These are phyloP conservation scores for Debaryomyces maramus DNA, from an alignment of 805 yeast species.

Conservation along the genomic window DNA sequence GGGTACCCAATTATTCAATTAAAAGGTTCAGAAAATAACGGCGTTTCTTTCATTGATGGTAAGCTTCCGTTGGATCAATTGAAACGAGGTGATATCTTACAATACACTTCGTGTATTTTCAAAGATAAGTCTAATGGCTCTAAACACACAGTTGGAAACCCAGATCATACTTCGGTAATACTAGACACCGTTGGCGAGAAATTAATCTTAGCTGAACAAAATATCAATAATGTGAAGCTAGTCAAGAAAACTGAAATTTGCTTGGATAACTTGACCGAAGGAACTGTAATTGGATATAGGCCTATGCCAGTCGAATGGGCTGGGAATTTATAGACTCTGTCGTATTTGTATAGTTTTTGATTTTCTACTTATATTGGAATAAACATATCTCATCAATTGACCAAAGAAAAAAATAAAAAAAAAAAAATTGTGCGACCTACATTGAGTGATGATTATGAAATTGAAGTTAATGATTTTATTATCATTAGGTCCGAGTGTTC, in stretches of 20 bases:
- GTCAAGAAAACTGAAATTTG: slow-evolving; percentile 43
- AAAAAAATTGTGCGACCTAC: too few species aligned
- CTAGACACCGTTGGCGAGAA: slow-evolving; percentile 26
- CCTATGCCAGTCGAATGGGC: slow-evolving; percentile 51
- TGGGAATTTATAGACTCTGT: slow-evolving; percentile 11
- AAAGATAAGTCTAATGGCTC: slow-evolving; percentile 33
- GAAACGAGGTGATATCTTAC: slow-evolving; percentile 57
- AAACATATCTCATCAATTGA: too few species aligned
- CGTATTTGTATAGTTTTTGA: too few species aligned
- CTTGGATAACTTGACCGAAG: slow-evolving; percentile 39
- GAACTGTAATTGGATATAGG: slow-evolving; percentile 47
- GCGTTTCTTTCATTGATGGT: slow-evolving; percentile 15
- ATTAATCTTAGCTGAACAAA: slow-evolving; percentile 48
- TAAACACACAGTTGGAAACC: slow-evolving; percentile 46
- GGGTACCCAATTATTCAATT: slow-evolving; percentile 44
- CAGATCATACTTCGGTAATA: slow-evolving; percentile 52
- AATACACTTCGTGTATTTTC: slow-evolving; percentile 44
- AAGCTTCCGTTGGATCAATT: slow-evolving; percentile 37
- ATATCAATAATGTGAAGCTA: slow-evolving; percentile 41
- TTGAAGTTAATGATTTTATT: background rate
- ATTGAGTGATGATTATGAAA: too few species aligned
- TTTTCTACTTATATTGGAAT: too few species aligned
- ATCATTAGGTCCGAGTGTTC: background rate
- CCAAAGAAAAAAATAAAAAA: too few species aligned
- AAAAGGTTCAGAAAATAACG: slow-evolving; percentile 17